These are phyloP conservation scores for Elaphomyces granulatus DNA, from an alignment of 495 filamentous ascomycete species.

Conservation along the genomic window DNA sequence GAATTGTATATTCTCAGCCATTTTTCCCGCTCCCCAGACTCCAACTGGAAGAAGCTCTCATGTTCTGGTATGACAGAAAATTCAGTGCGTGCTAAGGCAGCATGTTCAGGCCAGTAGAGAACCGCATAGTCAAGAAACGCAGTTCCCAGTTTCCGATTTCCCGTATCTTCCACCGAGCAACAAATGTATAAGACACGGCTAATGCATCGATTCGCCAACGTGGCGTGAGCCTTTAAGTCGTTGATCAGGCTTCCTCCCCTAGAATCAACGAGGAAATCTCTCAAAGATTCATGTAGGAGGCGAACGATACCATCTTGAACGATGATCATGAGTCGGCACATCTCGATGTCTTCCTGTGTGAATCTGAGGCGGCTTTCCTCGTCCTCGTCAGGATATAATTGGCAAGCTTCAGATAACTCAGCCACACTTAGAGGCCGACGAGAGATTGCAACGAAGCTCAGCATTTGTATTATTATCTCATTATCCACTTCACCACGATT, in stretches of 20 bases:
- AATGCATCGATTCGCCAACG: slow-evolving; percentile 4
- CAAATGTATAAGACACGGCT: slow-evolving; percentile 1
- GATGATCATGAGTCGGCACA: slow-evolving; percentile 11
- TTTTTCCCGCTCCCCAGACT: slow-evolving; percentile 1
- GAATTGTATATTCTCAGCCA: slow-evolving; percentile 2
- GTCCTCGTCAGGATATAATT: slow-evolving; percentile 9
- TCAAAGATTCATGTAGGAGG: slow-evolving; percentile 14
- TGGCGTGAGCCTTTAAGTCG: slow-evolving; percentile 3
- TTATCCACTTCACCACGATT: slow-evolving; percentile 1
- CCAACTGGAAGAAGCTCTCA: not conserved
- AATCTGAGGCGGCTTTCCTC: slow-evolving; percentile 2
- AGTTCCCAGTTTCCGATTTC: not conserved
- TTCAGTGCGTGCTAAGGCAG: not conserved
- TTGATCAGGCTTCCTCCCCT: not conserved
- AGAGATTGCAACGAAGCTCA: slow-evolving; percentile 7
- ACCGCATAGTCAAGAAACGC: slow-evolving; percentile 3
- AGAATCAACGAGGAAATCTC: slow-evolving; percentile 9
- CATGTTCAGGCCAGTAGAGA: slow-evolving; percentile 4
- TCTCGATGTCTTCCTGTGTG: slow-evolving; percentile 8
- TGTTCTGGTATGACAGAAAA: slow-evolving; percentile 2
- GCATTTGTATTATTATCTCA: slow-evolving; percentile 4
- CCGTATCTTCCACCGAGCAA: not conserved
- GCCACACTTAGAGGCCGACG: slow-evolving; percentile 5
- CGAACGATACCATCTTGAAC: slow-evolving; percentile 6
- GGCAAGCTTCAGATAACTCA: slow-evolving; percentile 8